Base-by-base conservation (phyloP, 768 basidiomycete species). In the Russula virescens region DNA sequence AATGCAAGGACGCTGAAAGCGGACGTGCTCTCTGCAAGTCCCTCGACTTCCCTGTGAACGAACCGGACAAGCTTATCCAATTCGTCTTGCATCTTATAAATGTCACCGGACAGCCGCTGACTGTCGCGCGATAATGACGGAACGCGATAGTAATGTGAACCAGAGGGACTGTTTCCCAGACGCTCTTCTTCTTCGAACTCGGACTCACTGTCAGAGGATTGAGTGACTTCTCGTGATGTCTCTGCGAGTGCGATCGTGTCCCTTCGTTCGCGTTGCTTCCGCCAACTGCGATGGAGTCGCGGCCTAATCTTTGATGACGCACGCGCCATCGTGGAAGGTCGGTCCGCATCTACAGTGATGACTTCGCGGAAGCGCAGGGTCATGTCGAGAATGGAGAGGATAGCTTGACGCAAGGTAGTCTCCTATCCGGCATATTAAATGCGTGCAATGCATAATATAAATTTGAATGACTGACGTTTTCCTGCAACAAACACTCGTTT, bases 1-100 rank as follows among this genome's bases (percentile, higher is more conserved):
- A 93, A 92, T 11, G 88, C 87, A 55, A 92, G 75, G 35, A 89
- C 79, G 1, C 83, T 86, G 70, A 89, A 91, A 1, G 85, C 77
- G 31, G 84, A 72, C 14, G 76, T 71, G 0, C 86, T 84, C 45
- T 81, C 81, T 14, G 86, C 86, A 25, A 91, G 74, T 67, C 77
- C 83, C 71, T 92, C 91, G 8, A 85, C 83, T 0, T 87, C 86
- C 31, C 88, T 75, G 48, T 87, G 74, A 6, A 91, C 69, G 70
- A 88, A 88, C 42, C 85, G 75, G 25, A 91, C 86, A 38, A 91
- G 73, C 25, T 83, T 83, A 70, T 91, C 87, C 52, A 91, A 74
- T 70, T 91, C 89, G 2, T 72, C 73, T 11, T 84, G 81, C 79
- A 91, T 80, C 71, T 79, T 85, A 60, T 87, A 85, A 60, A 89